Conservation (phyloP, 371 early-diverging fungal genomes). For the Mortierella sp. region DNA sequence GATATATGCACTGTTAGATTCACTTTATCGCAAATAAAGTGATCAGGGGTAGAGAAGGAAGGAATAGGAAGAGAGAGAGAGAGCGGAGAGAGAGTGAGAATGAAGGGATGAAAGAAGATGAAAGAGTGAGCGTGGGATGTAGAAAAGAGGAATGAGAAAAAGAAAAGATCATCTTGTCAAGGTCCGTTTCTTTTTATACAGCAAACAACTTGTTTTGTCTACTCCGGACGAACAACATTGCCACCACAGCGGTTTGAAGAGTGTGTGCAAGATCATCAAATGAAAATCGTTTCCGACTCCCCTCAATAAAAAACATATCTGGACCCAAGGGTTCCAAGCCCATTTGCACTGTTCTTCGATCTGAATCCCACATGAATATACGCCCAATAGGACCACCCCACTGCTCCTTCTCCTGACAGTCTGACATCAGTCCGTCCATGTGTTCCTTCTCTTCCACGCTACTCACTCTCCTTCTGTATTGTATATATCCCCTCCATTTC, state of each 20-base stretch:
- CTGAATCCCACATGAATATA: constrained; percentile 4
- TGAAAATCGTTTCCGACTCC: constrained; percentile 14
- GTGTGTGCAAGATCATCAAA: neutral
- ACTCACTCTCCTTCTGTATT: neutral
- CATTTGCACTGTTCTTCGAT: neutral
- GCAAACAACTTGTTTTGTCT: neutral
- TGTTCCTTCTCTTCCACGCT: neutral
- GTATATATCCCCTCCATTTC: neutral
- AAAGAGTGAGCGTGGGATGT: neutral
- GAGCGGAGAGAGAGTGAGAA: neutral
- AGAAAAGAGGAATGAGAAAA: neutral
- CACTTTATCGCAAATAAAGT: constrained; percentile 2
- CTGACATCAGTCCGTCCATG: neutral
- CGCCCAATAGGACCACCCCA: neutral
- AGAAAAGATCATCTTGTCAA: neutral
- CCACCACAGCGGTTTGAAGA: neutral
- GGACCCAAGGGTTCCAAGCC: no score
- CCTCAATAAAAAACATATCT: neutral
- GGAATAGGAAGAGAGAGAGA: neutral
- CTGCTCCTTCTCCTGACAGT: neutral
- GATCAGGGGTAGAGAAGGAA: neutral
- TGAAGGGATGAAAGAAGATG: neutral
- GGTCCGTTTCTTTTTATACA: constrained; percentile 9
- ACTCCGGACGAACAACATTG: neutral
- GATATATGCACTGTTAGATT: neutral